Evolutionary conservation across 305 asterid species (phyloP), one percentile per base, ranked within the genome.

Genomic region (Withania somnifera): DNA sequence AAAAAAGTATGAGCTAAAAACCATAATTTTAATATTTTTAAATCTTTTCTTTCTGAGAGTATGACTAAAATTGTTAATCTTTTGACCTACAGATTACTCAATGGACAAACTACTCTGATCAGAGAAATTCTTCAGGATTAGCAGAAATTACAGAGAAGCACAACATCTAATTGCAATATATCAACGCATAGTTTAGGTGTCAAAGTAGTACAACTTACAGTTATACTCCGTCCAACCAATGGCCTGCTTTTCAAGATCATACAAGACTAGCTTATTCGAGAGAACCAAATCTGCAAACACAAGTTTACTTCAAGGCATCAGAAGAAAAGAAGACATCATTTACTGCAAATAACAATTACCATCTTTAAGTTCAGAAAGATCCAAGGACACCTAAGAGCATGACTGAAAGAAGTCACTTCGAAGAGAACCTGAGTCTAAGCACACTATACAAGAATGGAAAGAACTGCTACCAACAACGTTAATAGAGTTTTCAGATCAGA

Each of bases 191-290:
- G 14, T 28, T 50, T 50, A 75, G 80, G 28, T 17, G 5, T 75
- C 80, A 28, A 75, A 50, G 61, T 75, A 52, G 40, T 28, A 51
- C 77, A 50, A 88, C 98, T 94, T 91, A 96, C 99, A 96, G 91
- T 96, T 96, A 86, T 96, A 96, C 79, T 93, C 98, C 0, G 98
- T 94, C 99, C 99, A 96, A 83, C 99, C 99, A 87, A 96, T 94
- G 51, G 95, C 84, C 88, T 94, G 98, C 80, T 90, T 94, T 87
- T 93, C 98, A 77, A 96, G 98, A 86, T 96, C 98, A 87, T 94
- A 96, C 78, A 94, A 88, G 84, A 94, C 91, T 88, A 96, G 92
- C 91, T 96, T 96, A 87, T 93, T 94, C 78, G 99, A 91, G 64
- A 96, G 95, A 84, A 96, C 98, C 90, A 96, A 84, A 90, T 94